Evolutionary conservation across 78 protist species (phyloP), one percentile per base, ranked within the genome.

Genomic region (Dictyostelium brefeldianum): DNA sequence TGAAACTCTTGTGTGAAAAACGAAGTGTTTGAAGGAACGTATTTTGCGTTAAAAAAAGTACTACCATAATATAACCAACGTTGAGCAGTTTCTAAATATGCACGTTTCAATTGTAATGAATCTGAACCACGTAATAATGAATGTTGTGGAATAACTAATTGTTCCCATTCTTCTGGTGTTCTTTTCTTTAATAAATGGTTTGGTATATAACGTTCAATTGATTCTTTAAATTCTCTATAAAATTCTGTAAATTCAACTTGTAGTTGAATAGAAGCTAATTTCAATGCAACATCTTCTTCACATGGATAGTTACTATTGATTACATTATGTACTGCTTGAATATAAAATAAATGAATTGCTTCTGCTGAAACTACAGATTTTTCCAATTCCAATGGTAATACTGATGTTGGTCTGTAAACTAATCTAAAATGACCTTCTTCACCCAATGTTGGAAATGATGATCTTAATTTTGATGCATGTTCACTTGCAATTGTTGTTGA

Each of bases 21-120:
- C 7, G 93, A 87, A 5, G 83, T 74, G 5, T 48, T 87, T 1
- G 78, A 12, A 5, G 93, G 93, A 36, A 77, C 36, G 36, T 77
- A 87, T 29, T 87, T 87, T 1, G 93, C 93, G 14, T 53, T 47
- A 54, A 87, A 87, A 50, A 87, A 87, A 0, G 93, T 87, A 3
- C 79, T 77, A 14, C 84, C 85, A 64, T 87, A 87, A 51, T 87
- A 87, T 5, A 53, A 22, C 93, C 93, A 87, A 47, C 93, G 67
- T 43, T 87, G 93, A n/a, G 84, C 64, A n/a, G 93, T 77, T 73
- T 87, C 93, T 5, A 87, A 47, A 54, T 87, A 87, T 8, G 93
- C 83, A 9, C 56, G 62, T 25, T 87, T 87, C 5, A 87, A 50
- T 27, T 59, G 70, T 4, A 51, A 20, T 17, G 25, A n/a, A 64